Evolutionary conservation across 2,329 filamentous ascomycete genomes (phyloP), one percentile per base, ranked within the genome.

Genomic region (Acephala macrosclerotiorum): DNA sequence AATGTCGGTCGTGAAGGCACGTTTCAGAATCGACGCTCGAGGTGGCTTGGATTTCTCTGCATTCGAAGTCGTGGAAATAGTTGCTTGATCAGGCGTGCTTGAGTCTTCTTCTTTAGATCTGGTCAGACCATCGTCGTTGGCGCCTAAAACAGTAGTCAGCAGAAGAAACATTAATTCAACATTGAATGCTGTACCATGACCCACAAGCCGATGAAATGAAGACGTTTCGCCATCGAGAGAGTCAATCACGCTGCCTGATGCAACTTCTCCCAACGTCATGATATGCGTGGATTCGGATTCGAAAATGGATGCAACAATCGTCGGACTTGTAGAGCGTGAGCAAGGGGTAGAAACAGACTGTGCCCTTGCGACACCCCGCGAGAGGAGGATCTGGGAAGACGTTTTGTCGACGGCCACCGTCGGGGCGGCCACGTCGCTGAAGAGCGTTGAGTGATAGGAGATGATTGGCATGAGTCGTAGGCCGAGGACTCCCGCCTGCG

Each of bases 341-440:
- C 64, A 59, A 55, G 60, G 56, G 58, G 66, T 47, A 33, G 74
- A 68, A 47, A 73, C 70, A 33, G 75, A 75, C 63, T 76, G 70
- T 36, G 77, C 75, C 35, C 73, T 76, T 49, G 81, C 80, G 66
- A 82, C 79, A 61, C 78, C 80, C 61, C 80, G 73, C 26, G 81
- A 83, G 58, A 83, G 76, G 62, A 81, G 75, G 40, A 83, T 82
- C 66, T 82, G 78, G 56, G 80, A 83, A 78, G 81, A 81, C 80
- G 80, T 82, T 33, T 70, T 80, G 70, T 67, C 64, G 68, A 60
- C 60, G 51, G 71, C 68, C 71, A 68, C 72, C 64, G 45, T 20
- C 3, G 35, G 40, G 69, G 71, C 70, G 69, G 67, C 71, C 45
- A 65, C 26, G 22, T 68, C 49, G 42, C 45, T 53, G 38, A 73